phyloP scores from a whole-genome alignment of 2,329 filamentous ascomycete genomes.

The Plectosphaerella sp. region DNA sequence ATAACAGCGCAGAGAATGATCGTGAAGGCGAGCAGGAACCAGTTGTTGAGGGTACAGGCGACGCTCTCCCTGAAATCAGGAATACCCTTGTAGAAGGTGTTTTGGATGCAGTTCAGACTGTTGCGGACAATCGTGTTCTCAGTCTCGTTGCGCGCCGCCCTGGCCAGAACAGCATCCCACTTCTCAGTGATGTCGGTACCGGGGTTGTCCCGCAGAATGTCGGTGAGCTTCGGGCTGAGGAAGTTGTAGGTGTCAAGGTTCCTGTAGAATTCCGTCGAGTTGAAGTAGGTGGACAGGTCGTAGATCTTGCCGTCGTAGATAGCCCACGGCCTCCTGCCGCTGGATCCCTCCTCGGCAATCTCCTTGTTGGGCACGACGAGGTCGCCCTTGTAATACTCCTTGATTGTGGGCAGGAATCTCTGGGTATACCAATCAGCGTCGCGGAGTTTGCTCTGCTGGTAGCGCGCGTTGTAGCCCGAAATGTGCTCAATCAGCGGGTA shows the following conservation, averaged over 20 bases:
- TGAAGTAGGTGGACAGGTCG: slow-evolving; percentile 88
- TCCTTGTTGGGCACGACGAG: slow-evolving; percentile 64
- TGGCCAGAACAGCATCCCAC: slow-evolving; percentile 52
- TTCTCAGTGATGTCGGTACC: slow-evolving; percentile 71
- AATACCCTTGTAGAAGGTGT: slow-evolving; percentile 77
- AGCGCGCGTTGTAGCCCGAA: slow-evolving; percentile 58
- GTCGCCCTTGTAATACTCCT: slow-evolving; percentile 81
- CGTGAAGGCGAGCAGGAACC: slow-evolving; percentile 83
- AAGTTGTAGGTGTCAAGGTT: slow-evolving; percentile 50
- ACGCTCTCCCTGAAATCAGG: slow-evolving; percentile 77
- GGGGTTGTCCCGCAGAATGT: slow-evolving; percentile 68
- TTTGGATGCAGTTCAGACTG: slow-evolving; percentile 75
- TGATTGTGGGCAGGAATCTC: slow-evolving; percentile 72
- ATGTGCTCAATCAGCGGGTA: slow-evolving; percentile 58
- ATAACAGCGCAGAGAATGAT: slow-evolving; percentile 79
- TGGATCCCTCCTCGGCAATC: slow-evolving; percentile 61
- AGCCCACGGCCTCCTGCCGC: slow-evolving; percentile 72
- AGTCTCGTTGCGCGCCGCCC: slow-evolving; percentile 46
- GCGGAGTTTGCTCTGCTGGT: slow-evolving; percentile 53
- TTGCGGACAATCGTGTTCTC: slow-evolving; percentile 49
- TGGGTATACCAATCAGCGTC: slow-evolving; percentile 72
- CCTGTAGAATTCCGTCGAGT: slow-evolving; percentile 61
- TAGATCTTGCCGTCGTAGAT: slow-evolving; percentile 74
- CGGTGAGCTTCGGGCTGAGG: slow-evolving; percentile 62
- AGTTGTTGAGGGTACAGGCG: slow-evolving; percentile 84